Conservation (phyloP, 2,329 filamentous ascomycete genomes). For the Talaromyces sp. region DNA sequence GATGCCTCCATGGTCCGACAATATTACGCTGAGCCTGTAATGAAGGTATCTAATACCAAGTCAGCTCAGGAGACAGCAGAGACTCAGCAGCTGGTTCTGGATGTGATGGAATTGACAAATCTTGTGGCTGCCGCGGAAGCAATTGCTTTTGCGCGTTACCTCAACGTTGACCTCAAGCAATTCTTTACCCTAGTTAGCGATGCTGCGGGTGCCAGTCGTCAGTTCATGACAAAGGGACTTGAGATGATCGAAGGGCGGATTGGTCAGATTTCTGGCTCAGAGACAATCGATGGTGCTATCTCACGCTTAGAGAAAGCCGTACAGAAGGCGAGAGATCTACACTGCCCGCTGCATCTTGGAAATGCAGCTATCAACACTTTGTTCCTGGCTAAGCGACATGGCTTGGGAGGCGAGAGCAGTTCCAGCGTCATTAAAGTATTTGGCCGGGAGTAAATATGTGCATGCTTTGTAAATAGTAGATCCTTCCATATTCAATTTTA, state of each 20-base stretch:
- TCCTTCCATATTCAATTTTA: no score
- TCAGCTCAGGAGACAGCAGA: slow-evolving; percentile 36
- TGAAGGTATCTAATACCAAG: slow-evolving; percentile 38
- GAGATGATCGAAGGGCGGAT: slow-evolving; percentile 40
- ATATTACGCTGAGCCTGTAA: slow-evolving; percentile 49
- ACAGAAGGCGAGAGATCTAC: slow-evolving; percentile 44
- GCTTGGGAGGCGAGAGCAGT: slow-evolving; percentile 32
- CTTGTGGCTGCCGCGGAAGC: slow-evolving; percentile 54
- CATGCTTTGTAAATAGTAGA: not conserved
- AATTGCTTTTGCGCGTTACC: slow-evolving; percentile 50
- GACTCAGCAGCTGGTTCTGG: slow-evolving; percentile 45
- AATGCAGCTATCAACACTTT: slow-evolving; percentile 41
- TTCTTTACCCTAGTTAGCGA: slow-evolving; percentile 53
- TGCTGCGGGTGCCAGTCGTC: slow-evolving; percentile 50
- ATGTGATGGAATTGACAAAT: slow-evolving; percentile 51
- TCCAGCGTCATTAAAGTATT: slow-evolving; percentile 39
- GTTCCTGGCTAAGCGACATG: slow-evolving; percentile 34
- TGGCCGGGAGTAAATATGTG: not conserved
- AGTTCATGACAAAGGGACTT: slow-evolving; percentile 45
- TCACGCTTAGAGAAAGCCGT: slow-evolving; percentile 45
- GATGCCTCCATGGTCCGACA: slow-evolving; percentile 60
- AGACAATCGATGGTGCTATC: slow-evolving; percentile 42
- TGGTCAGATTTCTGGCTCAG: slow-evolving; percentile 32
- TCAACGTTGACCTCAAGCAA: slow-evolving; percentile 48
- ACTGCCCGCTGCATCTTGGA: slow-evolving; percentile 43